Percentiles rank a stretch among this genome's conserved stretches.
phyloP scores from a whole-genome alignment of 1,284 basidiomycete species.

The Ustilago loliicola region DNA sequence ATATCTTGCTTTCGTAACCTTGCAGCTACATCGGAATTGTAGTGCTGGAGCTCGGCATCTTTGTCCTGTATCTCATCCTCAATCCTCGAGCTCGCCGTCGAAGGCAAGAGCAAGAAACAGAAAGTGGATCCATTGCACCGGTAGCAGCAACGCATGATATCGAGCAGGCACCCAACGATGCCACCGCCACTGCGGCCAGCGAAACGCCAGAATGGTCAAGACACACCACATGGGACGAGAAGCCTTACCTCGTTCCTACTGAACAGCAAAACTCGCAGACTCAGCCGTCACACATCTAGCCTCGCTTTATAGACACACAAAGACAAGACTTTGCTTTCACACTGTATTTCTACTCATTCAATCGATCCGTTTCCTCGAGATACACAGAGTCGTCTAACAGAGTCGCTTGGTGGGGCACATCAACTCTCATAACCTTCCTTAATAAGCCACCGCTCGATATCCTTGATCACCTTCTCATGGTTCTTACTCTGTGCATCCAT shows the following conservation, averaged over 20 bases:
- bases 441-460: conserved; percentile 51
- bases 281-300: background rate
- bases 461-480: conserved; percentile 40
- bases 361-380: background rate
- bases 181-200: background rate
- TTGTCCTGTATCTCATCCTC: conserved; percentile 76
- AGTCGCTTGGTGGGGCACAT: background rate
- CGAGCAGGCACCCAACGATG: background rate
- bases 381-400: background rate
- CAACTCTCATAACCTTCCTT: conserved; percentile 44
- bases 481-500: conserved; percentile 17
- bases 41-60: conserved; percentile 75
- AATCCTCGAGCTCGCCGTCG: conserved; percentile 73
- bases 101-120: conserved; percentile 2
- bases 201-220: conserved; percentile 38
- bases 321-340: background rate
- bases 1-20: background rate
- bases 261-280: background rate
- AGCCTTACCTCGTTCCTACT: background rate
- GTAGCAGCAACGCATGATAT: background rate
- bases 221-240: conserved; percentile 32
- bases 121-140: background rate
- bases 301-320: background rate
- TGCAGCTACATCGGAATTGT: conserved; percentile 75
- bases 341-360: conserved; percentile 21